Evolutionary conservation across 805 yeast genomes (phyloP), one percentile per base, ranked within the genome.

Genomic region (Candida namnaoensis): DNA sequence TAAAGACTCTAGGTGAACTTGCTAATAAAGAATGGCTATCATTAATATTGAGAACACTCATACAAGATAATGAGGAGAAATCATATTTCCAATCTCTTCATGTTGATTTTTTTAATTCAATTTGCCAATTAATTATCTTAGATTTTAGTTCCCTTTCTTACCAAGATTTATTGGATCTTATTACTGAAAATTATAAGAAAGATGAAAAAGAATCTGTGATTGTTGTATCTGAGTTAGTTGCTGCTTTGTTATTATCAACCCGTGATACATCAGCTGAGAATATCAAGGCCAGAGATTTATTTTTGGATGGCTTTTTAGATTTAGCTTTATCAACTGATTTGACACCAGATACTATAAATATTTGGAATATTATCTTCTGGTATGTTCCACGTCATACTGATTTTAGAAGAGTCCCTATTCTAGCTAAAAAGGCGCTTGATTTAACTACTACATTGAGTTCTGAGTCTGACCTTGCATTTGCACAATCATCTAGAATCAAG

Each of bases 131-230:
- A 32, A 61, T 72, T 14, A 62, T 75, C 5, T 65, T 68, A 39
- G 76, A 63, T 13, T 62, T 67, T 9, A 60, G 72, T 4, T 48
- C 61, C 3, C 48, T 84, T 14, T 48, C 64, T 0, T 68, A 77
- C 41, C 65, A 64, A 1, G 86, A 85, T 7, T 51, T 85, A 8
- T 53, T 82, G 24, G 69, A 64, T 0, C 48, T 80, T 1, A 62
- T 83, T 15, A 61, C 63, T 6, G 68, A 64, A 5, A 55, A 71
- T 7, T 86, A 82, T 52, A 74, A 74, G 12, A 67, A 71, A 27
- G 80, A 78, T 43, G 95, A 88, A 44, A 83, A 82, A 50, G 76
- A 87, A 13, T 66, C 83, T 2, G 95, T 90, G 55, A 78, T 93
- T 27, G 79, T 82, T 10, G 68, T 74, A 1, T 76, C 87, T 42